Evolutionary conservation across 1,284 basidiomycete species (phyloP), one percentile per base, ranked within the genome.

Genomic region (Neonothopanus nambi): DNA sequence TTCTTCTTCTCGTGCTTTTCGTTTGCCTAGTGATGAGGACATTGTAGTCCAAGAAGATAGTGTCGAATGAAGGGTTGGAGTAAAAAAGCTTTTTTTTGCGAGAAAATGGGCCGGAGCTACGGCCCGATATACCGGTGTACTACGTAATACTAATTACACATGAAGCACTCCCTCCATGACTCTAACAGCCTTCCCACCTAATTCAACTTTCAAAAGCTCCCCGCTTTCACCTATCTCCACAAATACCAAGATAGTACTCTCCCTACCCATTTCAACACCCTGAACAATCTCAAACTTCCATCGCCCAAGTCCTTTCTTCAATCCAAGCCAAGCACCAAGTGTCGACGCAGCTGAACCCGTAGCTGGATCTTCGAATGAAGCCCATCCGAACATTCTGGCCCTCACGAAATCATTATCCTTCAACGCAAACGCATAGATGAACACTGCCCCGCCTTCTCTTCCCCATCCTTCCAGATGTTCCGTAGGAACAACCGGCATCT

Each of bases 1-100:
- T 9, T 73, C 71, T 12, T 70, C 70, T 15, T 78, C 78, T 54
- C 77, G 68, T 41, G 74, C 73, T 59, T 82, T 84, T 47, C 80
- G 72, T 62, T 84, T 83, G 20, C 81, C 81, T 2, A 83, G 66
- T 1, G 69, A 64, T 33, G 74, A 58, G 28, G 65, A 48, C 58
- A 55, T 55, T 28, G 17, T n/a, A n/a, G n/a, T n/a, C n/a, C n/a
- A n/a, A n/a, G n/a, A n/a, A n/a, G n/a, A n/a, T n/a, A n/a, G n/a
- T n/a, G n/a, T n/a, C n/a, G n/a, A n/a, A n/a, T n/a, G n/a, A n/a
- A n/a, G n/a, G n/a, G n/a, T n/a, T n/a, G n/a, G n/a, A n/a, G n/a
- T n/a, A n/a, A n/a, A n/a, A n/a, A n/a, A n/a, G n/a, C n/a, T n/a
- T n/a, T n/a, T n/a, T n/a, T n/a, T n/a, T n/a, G n/a, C n/a, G n/a